Evolutionary conservation across 2,329 filamentous ascomycete species (phyloP), one percentile per base, ranked within the genome.

Genomic region (Fusarium udum): DNA sequence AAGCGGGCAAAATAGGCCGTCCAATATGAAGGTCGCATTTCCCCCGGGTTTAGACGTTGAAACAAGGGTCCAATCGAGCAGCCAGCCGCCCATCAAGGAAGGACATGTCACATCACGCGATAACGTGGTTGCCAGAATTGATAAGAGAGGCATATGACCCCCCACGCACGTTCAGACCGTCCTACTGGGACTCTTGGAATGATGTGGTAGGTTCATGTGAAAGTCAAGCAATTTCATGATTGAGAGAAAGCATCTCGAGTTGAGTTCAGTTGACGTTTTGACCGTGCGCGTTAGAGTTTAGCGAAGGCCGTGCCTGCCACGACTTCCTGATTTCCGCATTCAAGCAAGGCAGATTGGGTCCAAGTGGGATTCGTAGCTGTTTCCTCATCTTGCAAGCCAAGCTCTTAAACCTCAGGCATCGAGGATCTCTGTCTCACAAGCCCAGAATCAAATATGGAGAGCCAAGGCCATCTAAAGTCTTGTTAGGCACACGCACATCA

Each of bases 91-190:
- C 55, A 26, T 24, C 53, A 68, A 57, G 48, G 46, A 28, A 52
- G 26, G 46, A 28, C 39, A 40, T 58, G 65, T 73, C 63, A 45
- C 58, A 77, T 78, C 76, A 78, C 76, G 75, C 76, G 73, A 78
- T 71, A 76, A 75, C 64, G 58, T 74, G 67, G 52, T 53, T 59
- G 49, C 48, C 56, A 53, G 36, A 69, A 48, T 66, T 65, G 69
- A 68, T 73, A 70, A 76, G 72, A 70, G 60, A 56, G 64, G 62
- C 65, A 70, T 49, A 40, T 45, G 58, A 60, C 40, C 60, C 68
- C 71, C 61, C 66, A 59, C 63, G 61, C 63, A n/a, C 59, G 53
- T 53, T 64, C 62, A 61, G 61, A 60, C 75, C 73, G 61, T 64
- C 45, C 64, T 59, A 49, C 60, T 69, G 75, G 73, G 69, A 77